Base-by-base conservation (phyloP, 2,329 filamentous ascomycete genomes). In the Didymella segeticola region DNA sequence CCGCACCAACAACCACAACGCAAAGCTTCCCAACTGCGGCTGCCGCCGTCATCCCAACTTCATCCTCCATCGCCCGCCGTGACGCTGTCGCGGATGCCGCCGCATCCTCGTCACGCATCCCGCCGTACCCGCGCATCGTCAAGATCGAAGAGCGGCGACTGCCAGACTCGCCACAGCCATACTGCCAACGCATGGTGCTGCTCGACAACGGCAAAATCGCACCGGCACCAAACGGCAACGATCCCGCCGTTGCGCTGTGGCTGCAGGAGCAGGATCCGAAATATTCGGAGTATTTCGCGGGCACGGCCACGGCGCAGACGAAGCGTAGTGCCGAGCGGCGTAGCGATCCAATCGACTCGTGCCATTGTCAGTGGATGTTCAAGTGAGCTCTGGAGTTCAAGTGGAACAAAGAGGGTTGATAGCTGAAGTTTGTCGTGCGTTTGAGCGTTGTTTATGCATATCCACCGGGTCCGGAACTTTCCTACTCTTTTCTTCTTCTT, bases 121-220 rank as follows among this genome's bases (percentile, higher is more conserved):
- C 68, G 17, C 64, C 66, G 2, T 83, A 83, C 60, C 85, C 86
- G 1, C 85, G 83, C 43, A 78, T 84, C 22, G 78, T 89, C 63
- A 89, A 89, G 71, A 79, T 89, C 38, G 84, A 87, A 68, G 86
- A 89, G 71, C 83, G 86, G 45, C 82, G 87, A 20, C 67, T 83
- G 15, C 73, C 78, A 7, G 74, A 77, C 36, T 73, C 77, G 5
- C 69, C 77, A 8, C 64, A 77, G 43, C 82, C 86, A 1, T 89
- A 87, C 68, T 89, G 87, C 65, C 80, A 88, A 63, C 82, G 87
- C 66, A 87, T 88, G 80, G 77, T 83, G 57, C 78, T 89, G 11
- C 73, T 85, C 48, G 72, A 81, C 41, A 77, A 85, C 58, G 81
- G 82, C 25, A 62, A 70, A 8, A 68, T 82, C 27, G 71, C 76